Conservation (phyloP, 2,329 filamentous ascomycete species). For the Zymoseptoria ardabiliae region DNA sequence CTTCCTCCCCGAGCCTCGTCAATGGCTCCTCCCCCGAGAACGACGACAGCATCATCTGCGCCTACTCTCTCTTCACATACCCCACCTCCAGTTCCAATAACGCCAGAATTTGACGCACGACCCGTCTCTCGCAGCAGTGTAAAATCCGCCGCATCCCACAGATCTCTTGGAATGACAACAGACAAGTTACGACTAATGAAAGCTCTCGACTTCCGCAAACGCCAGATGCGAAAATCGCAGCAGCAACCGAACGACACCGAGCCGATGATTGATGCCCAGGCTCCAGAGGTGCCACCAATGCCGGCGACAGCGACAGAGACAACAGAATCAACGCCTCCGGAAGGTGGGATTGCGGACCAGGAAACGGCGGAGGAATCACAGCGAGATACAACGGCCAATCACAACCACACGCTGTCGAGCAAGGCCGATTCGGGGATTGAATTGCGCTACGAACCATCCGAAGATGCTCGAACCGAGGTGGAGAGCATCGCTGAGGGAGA, state of each 20-base stretch:
- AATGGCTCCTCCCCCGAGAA: conserved; percentile 4
- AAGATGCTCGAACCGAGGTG: neutral
- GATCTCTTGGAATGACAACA: conserved; percentile 55
- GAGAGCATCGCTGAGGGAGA: neutral
- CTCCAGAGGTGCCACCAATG: neutral
- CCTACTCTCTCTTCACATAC: conserved; percentile 11
- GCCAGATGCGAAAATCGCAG: conserved; percentile 51
- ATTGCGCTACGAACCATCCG: conserved; percentile 34
- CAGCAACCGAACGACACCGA: conserved; percentile 15
- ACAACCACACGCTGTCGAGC: conserved; percentile 26
- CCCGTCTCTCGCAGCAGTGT: conserved; percentile 30
- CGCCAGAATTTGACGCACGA: conserved; percentile 26
- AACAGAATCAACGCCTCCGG: conserved; percentile 1
- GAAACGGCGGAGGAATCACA: neutral
- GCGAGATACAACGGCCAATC: conserved; percentile 9
- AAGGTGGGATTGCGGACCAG: conserved; percentile 4
- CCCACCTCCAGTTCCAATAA: conserved; percentile 31
- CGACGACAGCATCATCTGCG: conserved; percentile 1
- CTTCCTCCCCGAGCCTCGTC: neutral
- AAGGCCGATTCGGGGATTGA: conserved; percentile 52
- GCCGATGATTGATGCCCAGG: neutral
- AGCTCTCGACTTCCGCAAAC: conserved; percentile 82
- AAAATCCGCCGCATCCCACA: conserved; percentile 39
- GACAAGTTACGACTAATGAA: conserved; percentile 93
- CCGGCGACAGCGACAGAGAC: neutral